Base-by-base conservation (phyloP, 495 filamentous ascomycete genomes). In the Neurospora tetrasperma region DNA sequence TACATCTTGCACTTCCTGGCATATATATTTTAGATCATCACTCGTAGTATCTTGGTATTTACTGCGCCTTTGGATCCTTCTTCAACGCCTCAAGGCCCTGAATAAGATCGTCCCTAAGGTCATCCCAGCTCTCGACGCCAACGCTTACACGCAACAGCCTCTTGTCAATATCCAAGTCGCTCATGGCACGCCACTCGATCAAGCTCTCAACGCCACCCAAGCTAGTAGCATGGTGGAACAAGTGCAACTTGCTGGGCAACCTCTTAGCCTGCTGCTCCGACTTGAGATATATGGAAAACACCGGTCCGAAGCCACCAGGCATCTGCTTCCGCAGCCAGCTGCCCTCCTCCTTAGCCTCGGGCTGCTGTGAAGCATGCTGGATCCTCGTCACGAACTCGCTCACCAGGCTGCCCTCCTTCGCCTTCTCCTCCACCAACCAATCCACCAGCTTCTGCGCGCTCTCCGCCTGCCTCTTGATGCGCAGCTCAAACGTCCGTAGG, bases 161-260 rank as follows among this genome's bases (percentile, higher is more conserved):
- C 75, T 84, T 87, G 80, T 97, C 94, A 71, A 94, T 90, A 11
- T 74, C 84, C 16, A 80, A 69, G 85, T 99, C 96, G 71, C 87
- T 90, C 94, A 99, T 95, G 35, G 91, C 88, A 71, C 91, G 81
- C 91, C 93, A 94, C 84, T 96, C 93, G 78, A 99, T 92, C 86
- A 98, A 82, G 75, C 91, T 94, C 88, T 99, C 96, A 11, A 98
- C 94, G 2, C 95, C 94, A 5, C 96, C 96, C 7, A 99, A 82
- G 80, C 91, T 94, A 18, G 96, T 99, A 8, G 96, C 94, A 86
- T 99, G 96, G 75, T 97, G 93, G 84, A 98, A 99, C 70, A 94
- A 87, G 38, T 86, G 73, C 78, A 98, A 79, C 83, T 92, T 89
- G 76, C 90, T 91, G 35, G 96, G 96, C 71, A 99, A 79, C 46